Evolutionary conservation across 106 monocot genomes (phyloP).

Genomic region (Dactylorhiza incarnata): DNA sequence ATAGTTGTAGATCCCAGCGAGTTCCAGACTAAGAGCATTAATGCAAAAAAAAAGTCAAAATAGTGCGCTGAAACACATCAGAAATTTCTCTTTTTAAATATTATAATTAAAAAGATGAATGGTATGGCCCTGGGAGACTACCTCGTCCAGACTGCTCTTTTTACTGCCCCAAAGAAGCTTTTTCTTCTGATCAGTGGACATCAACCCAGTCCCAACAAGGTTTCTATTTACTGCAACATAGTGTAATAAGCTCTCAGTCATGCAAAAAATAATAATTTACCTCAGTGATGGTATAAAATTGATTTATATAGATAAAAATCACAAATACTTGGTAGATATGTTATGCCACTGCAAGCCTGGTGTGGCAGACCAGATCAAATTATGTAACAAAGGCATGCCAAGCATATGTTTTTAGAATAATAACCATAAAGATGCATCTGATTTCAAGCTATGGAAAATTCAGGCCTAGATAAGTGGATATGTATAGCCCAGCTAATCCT

Average conservation of each 20-base stretch:
- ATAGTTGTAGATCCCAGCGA: conserved; percentile 70
- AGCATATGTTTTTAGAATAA: no score
- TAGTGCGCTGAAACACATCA: background rate
- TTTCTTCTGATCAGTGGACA: conserved; percentile 95
- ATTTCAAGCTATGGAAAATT: no score
- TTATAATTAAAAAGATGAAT: background rate
- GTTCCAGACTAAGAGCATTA: conserved; percentile 29
- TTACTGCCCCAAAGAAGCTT: conserved; percentile 95
- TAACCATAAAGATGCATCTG: no score
- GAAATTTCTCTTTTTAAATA: background rate
- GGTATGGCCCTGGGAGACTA: conserved; percentile 10
- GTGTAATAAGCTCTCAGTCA: background rate
- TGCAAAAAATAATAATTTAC: background rate
- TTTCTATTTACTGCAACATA: conserved; percentile 74
- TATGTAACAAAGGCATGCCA: no score
- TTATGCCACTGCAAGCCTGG: no score
- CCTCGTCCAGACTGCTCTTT: conserved; percentile 74
- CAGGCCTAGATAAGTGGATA: no score
- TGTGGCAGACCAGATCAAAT: no score
- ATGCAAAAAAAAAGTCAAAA: background rate
- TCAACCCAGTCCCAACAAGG: conserved; percentile 40
- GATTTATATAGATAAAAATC: no score
- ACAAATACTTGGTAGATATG: no score
- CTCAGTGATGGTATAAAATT: no score
- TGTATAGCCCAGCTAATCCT: no score